A percentile compares a stretch with the other conserved stretches of the same genome.
Evolutionary conservation across 495 filamentous ascomycete species (phyloP).

Genomic region (Beverwykella pulmonaria): DNA sequence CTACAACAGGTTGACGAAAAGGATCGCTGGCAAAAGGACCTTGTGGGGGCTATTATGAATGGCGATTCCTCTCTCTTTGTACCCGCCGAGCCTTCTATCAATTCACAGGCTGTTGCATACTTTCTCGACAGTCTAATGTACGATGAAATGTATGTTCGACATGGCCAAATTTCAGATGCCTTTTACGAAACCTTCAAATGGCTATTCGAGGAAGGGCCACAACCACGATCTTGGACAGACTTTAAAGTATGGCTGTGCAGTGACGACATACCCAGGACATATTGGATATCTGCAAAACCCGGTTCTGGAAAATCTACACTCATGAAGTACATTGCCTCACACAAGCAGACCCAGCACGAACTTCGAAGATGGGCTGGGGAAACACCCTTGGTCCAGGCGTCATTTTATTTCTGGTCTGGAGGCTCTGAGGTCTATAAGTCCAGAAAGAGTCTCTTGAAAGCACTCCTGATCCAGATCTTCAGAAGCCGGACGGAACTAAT

Average conservation of each 20-base stretch:
- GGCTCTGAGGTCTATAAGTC: conserved; percentile 4
- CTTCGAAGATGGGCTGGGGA: conserved; percentile 11
- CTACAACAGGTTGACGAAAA: conserved; percentile 9
- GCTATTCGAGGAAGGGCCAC: not conserved
- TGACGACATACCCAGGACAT: not conserved
- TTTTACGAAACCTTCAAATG: conserved; percentile 12
- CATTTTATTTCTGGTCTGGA: conserved; percentile 17
- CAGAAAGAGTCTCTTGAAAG: not conserved
- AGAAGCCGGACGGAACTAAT: not conserved
- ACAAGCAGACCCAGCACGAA: not conserved
- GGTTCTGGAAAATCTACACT: conserved; percentile 17
- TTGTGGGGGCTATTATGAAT: conserved; percentile 6
- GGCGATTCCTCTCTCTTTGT: not conserved
- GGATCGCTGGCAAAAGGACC: conserved; percentile 8
- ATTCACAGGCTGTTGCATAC: not conserved
- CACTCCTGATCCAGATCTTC: conserved; percentile 8
- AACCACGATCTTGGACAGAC: not conserved
- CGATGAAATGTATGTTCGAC: conserved; percentile 9
- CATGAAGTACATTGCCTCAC: conserved; percentile 12
- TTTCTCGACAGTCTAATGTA: conserved; percentile 10
- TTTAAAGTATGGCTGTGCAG: not conserved
- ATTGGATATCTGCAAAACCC: conserved; percentile 13
- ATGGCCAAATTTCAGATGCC: conserved; percentile 7
- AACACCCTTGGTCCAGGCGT: not conserved
- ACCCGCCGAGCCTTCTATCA: not conserved